A percentile compares a stretch with the other conserved stretches of the same genome.
These are phyloP conservation scores for Chenopodium suecicum DNA, from an alignment of 148 eudicot genomes.

Conservation along the genomic window DNA sequence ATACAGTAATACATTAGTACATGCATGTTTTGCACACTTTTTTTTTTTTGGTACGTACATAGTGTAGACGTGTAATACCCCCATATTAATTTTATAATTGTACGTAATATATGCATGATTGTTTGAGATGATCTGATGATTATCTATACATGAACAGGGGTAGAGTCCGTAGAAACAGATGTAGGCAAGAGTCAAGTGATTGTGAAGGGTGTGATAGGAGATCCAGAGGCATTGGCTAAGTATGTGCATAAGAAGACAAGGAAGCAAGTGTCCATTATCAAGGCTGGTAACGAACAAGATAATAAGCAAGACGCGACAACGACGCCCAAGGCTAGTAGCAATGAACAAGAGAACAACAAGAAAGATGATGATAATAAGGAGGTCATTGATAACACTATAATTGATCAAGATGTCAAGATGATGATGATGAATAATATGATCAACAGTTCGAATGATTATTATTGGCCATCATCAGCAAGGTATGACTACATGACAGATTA, in stretches of 20 bases:
- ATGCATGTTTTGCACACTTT: too few relatives aligned
- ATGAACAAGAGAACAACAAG: constrained; percentile 27
- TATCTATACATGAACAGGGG: constrained; percentile 37
- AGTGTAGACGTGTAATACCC: too few relatives aligned
- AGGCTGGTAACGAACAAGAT: constrained; percentile 35
- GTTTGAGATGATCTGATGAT: neutral
- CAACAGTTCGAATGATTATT: constrained; percentile 20
- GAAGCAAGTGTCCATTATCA: constrained; percentile 50
- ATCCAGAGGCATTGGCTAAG: constrained; percentile 44
- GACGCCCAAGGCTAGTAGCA: neutral
- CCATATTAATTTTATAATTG: too few relatives aligned
- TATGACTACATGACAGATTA: constrained; percentile 38
- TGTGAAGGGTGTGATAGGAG: constrained; percentile 45
- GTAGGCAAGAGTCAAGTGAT: constrained; percentile 47
- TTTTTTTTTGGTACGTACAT: too few relatives aligned
- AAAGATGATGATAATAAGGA: constrained; percentile 33
- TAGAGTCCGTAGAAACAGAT: constrained; percentile 62
- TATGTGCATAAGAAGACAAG: constrained; percentile 52
- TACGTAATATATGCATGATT: too few relatives aligned
- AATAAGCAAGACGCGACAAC: constrained; percentile 2
- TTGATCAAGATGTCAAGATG: constrained; percentile 25
- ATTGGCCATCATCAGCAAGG: constrained; percentile 37
- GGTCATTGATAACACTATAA: neutral
- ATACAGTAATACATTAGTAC: too few relatives aligned
- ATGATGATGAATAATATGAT: neutral